phyloP scores from a whole-genome alignment of 2,329 filamentous ascomycete genomes.

The Xylaria multiplex region DNA sequence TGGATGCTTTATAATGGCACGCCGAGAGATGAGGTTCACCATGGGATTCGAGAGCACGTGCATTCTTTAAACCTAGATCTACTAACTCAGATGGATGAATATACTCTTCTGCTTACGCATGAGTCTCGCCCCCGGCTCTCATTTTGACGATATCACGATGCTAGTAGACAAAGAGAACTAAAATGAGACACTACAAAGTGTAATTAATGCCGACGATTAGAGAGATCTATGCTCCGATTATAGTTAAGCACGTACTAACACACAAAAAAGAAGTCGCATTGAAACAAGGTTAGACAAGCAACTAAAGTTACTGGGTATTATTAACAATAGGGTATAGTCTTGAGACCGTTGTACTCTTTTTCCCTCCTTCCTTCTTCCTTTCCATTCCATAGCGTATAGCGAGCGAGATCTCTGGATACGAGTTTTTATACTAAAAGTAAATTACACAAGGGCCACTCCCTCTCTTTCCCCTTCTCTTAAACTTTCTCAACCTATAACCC shows the following conservation, averaged over 20 bases:
- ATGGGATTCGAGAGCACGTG: no score
- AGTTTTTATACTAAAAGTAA: neutral
- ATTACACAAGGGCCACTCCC: neutral
- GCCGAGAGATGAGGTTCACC: no score
- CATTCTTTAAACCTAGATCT: no score
- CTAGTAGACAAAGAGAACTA: no score
- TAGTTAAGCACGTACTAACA: neutral
- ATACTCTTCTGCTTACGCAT: no score
- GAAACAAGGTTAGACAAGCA: neutral
- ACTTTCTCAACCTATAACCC: neutral
- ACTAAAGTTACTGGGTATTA: slow-evolving; percentile 15
- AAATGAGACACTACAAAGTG: no score
- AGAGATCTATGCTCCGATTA: neutral
- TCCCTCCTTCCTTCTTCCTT: slow-evolving; percentile 2
- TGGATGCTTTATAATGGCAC: no score
- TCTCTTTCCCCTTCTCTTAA: neutral
- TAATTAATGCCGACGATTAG: no score
- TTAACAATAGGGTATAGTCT: slow-evolving; percentile 7
- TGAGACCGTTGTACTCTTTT: slow-evolving; percentile 12
- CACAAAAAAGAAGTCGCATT: neutral
- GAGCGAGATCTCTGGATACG: neutral
- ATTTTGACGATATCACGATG: no score
- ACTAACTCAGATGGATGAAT: no score
- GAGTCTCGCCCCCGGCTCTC: no score
- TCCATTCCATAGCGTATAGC: neutral